Base-by-base conservation (phyloP, 768 basidiomycete genomes). In the Holtermannia corniformis region DNA sequence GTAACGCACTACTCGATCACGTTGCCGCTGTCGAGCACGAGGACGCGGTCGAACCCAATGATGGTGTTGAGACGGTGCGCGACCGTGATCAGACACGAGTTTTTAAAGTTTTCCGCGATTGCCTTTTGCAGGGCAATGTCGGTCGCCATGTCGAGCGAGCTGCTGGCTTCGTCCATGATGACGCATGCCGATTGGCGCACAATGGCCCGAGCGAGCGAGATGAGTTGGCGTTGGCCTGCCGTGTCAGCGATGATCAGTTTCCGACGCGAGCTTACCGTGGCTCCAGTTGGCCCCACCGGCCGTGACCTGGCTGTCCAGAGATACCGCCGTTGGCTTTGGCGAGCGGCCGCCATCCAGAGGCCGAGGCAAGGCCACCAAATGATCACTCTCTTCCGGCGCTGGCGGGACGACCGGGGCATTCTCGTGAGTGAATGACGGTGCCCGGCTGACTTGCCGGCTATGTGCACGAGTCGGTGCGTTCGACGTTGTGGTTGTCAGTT, bases 191-290 rank as follows among this genome's bases (percentile, higher is more conserved):
- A 78, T 65, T 90, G 80, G 61, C 90, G 86, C 25, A 93, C 90
- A 22, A 95, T 73, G 0, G 91, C 92, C 25, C 92, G 78, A 14
- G 92, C 92, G 25, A 93, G 78, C 2, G 86, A 87, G 19, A 93
- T 85, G 26, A 93, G 75, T 10, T 83, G 86, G 21, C 89, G 79
- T 42, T 63, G 62, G n/a, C 62, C 62, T 26, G 54, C 40, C 11
- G 59, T n/a, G n/a, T n/a, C n/a, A n/a, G n/a, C n/a, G n/a, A n/a
- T n/a, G n/a, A n/a, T n/a, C n/a, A n/a, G n/a, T n/a, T n/a, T n/a
- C n/a, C n/a, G n/a, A n/a, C n/a, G n/a, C n/a, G n/a, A n/a, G n/a
- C 43, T 7, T 7, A 44, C 19, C n/a, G 20, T 19, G n/a, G 19
- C 43, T 44, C 43, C 23, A 44, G 43, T 24, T 19, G 23, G n/a